Evolutionary conservation across 2,329 filamentous ascomycete genomes (phyloP).

Genomic region (Colletotrichum theobromicola): DNA sequence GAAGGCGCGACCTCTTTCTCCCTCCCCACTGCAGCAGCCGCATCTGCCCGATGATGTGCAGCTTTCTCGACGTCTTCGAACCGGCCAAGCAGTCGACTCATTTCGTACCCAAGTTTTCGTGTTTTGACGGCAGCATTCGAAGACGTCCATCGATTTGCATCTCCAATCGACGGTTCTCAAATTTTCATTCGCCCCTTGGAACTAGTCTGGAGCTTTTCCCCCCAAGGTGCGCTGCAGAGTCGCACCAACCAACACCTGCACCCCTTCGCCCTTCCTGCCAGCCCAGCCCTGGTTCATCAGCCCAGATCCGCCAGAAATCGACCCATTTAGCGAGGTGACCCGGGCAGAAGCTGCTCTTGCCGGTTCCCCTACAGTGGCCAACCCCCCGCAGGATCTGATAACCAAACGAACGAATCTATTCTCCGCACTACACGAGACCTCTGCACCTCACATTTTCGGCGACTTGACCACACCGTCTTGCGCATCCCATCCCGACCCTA

Average conservation of each 20-base stretch:
- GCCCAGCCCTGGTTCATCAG: constrained; percentile 24
- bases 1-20: not conserved
- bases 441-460: constrained; percentile 21
- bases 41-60: constrained; percentile 19
- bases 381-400: constrained; percentile 23
- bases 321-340: constrained; percentile 23
- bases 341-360: constrained; percentile 14
- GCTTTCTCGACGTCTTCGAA: constrained; percentile 6
- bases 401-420: constrained; percentile 23
- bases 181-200: not conserved
- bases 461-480: constrained; percentile 9
- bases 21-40: constrained; percentile 21
- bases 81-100: not conserved
- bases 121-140: not conserved
- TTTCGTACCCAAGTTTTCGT: not conserved
- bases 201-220: not conserved
- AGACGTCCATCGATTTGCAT: not conserved
- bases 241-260: not conserved
- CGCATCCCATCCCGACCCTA: not conserved
- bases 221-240: not conserved
- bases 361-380: constrained; percentile 16
- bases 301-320: constrained; percentile 28
- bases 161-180: not conserved
- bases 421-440: constrained; percentile 18
- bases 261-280: constrained; percentile 3